A percentile compares a stretch with the other conserved stretches of the same genome.
phyloP scores from a whole-genome alignment of 352 stramenopile genomes.

The Globisporangium rhizosaccharum region DNA sequence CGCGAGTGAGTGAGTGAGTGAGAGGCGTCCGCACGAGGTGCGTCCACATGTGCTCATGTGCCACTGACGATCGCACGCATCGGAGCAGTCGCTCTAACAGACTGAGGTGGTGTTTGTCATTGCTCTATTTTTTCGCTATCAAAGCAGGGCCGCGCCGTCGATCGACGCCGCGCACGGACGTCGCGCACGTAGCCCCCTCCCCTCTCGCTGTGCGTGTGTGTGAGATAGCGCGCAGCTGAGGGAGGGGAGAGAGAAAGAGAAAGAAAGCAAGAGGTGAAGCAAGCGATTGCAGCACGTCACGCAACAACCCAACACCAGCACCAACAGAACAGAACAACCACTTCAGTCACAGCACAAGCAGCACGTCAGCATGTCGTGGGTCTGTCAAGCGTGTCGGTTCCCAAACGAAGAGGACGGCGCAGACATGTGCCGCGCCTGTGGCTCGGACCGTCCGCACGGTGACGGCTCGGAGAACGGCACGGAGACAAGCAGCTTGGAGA shows the following conservation, averaged over 20 bases:
- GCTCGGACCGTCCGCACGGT: slow-evolving; percentile 35
- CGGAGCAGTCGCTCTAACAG: background rate
- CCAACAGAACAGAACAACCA: no score
- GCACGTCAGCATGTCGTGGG: slow-evolving; percentile 58
- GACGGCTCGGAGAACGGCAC: slow-evolving; percentile 1
- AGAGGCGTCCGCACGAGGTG: background rate
- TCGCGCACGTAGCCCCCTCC: background rate
- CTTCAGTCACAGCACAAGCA: background rate
- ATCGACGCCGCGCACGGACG: no score
- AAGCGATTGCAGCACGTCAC: background rate
- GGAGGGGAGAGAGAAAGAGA: background rate
- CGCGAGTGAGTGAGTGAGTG: background rate
- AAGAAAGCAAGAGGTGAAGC: no score
- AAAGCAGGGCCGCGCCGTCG: background rate
- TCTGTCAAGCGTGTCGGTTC: slow-evolving; percentile 58
- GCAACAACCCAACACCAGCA: background rate
- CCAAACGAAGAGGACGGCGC: slow-evolving; percentile 51
- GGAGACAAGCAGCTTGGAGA: background rate
- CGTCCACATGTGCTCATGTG: background rate
- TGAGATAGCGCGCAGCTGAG: background rate
- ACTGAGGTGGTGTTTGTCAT: background rate
- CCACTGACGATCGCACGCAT: no score
- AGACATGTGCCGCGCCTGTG: slow-evolving; percentile 57
- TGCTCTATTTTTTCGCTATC: background rate
- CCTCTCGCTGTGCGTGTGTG: background rate